phyloP scores from a whole-genome alignment of 2,329 filamentous ascomycete species.

The Pestalotiopsis fici region DNA sequence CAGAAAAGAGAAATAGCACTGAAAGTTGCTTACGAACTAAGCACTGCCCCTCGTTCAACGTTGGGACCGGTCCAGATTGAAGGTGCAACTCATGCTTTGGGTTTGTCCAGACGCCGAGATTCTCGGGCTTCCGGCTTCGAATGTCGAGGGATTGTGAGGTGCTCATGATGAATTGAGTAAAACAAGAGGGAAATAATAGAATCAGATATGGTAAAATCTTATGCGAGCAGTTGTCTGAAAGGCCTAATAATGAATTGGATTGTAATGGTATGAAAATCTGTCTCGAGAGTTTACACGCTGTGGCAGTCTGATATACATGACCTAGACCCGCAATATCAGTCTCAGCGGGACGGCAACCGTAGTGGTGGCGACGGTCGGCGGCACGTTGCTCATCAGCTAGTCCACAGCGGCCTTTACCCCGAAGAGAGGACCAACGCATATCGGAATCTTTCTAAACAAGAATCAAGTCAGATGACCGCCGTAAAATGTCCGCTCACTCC shows the following conservation, averaged over 20 bases:
- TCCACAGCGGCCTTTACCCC: background rate
- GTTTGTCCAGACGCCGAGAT: background rate
- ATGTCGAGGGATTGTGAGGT: background rate
- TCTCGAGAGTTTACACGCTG: background rate
- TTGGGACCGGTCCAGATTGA: background rate
- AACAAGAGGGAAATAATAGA: background rate
- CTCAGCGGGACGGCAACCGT: background rate
- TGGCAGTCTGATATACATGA: background rate
- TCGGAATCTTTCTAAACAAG: background rate
- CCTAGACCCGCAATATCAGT: background rate
- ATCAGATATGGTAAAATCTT: background rate
- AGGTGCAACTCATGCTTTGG: background rate
- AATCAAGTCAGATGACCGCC: background rate
- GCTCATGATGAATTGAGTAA: background rate
- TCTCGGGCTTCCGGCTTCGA: background rate
- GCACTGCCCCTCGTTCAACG: constrained; percentile 25
- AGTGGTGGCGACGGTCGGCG: background rate
- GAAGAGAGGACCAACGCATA: background rate
- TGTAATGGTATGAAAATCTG: background rate
- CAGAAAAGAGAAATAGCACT: too few relatives aligned
- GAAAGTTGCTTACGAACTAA: too few relatives aligned
- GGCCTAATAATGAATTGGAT: background rate
- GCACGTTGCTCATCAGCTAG: background rate
- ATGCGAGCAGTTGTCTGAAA: background rate
- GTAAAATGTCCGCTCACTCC: background rate